Evolutionary conservation across 2,329 filamentous ascomycete species (phyloP), one percentile per base, ranked within the genome.

Genomic region (Rugonectria rugulosa): DNA sequence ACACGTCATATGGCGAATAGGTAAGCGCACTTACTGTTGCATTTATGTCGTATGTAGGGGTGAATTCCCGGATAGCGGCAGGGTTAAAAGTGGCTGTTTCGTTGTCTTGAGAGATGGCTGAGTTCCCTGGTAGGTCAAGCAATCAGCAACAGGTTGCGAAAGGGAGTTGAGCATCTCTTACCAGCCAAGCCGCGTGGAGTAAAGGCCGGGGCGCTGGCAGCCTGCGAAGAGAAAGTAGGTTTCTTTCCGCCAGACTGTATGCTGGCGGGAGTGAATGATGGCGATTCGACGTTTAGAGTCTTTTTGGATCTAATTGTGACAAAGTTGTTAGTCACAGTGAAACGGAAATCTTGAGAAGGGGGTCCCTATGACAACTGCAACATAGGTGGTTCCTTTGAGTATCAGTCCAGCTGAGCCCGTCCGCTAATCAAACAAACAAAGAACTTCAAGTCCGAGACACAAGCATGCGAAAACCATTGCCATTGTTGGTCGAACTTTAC

Each of bases 231-330:
- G 61, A 98, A 92, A 8, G 88, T 88, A 9, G 88, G 83, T 67
- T 89, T 89, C 74, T 92, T 92, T 20, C 77, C 70, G 2, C 77
- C 75, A 20, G 81, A 63, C 55, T 76, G 74, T 37, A 81, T 65
- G 55, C 72, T 77, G 12, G 84, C 79, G 6, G 94, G 94, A 0
- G 92, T 97, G 73, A 99, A 99, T 42, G 94, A 91, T 11, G 95
- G 94, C 8, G 95, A 98, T 69, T 98, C 95, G 69, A 97, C 95
- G 73, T 96, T 99, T 64, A 99, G 82, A 23, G 89, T 81, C 74
- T 92, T 95, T 75, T 91, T 92, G 20, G 79, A 70, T 56, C 80
- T 82, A 56, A 17, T 21, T 26, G 27, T 12, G 12, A 27, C 14
- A 11, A 45, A 29, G 7, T 47, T 21, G 58, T 68, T 49, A 68